Evolutionary conservation across 2,329 filamentous ascomycete species (phyloP).

Genomic region (Trichoderma sp.): DNA sequence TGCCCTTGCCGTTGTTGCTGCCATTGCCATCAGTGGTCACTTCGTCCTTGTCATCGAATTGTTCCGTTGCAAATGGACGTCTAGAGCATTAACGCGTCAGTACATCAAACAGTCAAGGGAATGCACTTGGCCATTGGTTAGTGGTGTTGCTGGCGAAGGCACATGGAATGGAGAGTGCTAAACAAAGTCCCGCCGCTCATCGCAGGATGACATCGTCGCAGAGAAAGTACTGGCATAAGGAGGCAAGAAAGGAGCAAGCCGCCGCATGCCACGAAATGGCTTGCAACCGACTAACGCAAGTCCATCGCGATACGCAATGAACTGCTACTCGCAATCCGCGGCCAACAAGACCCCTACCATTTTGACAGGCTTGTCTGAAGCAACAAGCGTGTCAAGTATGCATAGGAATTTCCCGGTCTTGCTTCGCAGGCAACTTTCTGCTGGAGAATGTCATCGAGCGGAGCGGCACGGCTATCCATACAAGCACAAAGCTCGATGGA

Average conservation of each 20-base stretch:
- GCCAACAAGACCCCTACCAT: slow-evolving; percentile 10
- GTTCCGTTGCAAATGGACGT: not conserved
- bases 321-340: slow-evolving; percentile 3
- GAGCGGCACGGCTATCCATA: slow-evolving; percentile 8
- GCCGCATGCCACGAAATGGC: not conserved
- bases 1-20: no score
- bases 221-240: slow-evolving; percentile 14
- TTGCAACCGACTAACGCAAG: not conserved
- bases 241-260: not conserved
- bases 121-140: not conserved
- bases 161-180: not conserved
- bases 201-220: not conserved
- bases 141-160: not conserved
- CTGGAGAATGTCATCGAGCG: not conserved
- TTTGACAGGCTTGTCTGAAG: not conserved
- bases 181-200: slow-evolving; percentile 4
- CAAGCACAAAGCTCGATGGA: not conserved
- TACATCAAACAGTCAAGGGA: not conserved
- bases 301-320: not conserved
- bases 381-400: not conserved
- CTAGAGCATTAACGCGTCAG: not conserved
- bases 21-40: not conserved
- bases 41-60: not conserved
- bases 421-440: not conserved
- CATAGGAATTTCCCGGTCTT: slow-evolving; percentile 5